Evolutionary conservation across 2,329 filamentous ascomycete species (phyloP), one percentile per base, ranked within the genome.

Genomic region (Niveomyces coronatus): DNA sequence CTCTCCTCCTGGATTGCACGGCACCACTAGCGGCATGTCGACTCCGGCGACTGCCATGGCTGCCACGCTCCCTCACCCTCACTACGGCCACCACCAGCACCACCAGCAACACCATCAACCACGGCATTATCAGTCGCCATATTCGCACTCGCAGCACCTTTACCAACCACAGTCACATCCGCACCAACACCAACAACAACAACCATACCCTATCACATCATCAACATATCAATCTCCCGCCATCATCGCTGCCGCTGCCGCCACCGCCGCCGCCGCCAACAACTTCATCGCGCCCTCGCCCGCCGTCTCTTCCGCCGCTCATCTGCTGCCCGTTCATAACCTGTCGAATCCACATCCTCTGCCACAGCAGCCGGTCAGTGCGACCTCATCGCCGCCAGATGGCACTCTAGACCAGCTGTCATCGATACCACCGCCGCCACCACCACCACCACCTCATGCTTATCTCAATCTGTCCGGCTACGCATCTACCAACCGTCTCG

Each of bases 41-140:
- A 87, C 83, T 50, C 83, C 84, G 49, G 85, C 82, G 45, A 82
- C 79, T 54, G 80, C 79, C 53, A 82, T 80, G 58, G 31, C 31
- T 19, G 79, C 79, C 54, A 82, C 79, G 49, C 69, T 85, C 55
- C 78, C 79, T 56, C 75, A 74, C 53, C 78, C 80, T 60, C 74
- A 78, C 61, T 71, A 73, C 45, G 71, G 72, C 53, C 76, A 77
- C 64, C 76, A 76, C 52, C 65, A 70, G 17, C 32, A 46, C 53
- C 71, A 75, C 57, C 70, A 72, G 44, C 70, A 70, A 53, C 76
- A 76, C 64, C 76, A 76, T 64, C 78, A 76, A 53, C 65, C 71
- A 51, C 77, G 79, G 65, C 79, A 79, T 53, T 70, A 76, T 54
- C 74, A 76, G 52, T 55, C 70, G 32, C 69, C 66, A 44, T 61